A percentile compares a stretch with the other conserved stretches of the same genome.
Evolutionary conservation across 192 early-diverging fungal species (phyloP).

Genomic region (Spizellomyces sp.): DNA sequence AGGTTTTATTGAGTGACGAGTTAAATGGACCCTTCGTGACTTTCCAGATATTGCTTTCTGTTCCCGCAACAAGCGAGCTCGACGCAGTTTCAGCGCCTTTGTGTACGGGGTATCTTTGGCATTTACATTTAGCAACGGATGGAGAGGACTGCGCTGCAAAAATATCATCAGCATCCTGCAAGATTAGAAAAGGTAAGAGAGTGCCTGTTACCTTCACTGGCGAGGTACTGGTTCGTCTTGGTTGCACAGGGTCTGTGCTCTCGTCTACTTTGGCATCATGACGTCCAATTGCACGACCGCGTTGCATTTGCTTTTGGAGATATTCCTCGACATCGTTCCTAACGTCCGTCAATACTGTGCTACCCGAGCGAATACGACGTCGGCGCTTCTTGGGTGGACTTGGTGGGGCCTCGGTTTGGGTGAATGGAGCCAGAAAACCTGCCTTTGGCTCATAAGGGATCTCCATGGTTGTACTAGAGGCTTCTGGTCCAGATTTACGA

Average conservation of each 20-base stretch:
- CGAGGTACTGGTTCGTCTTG: not conserved
- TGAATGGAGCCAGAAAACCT: too few relatives aligned
- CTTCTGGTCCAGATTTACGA: not conserved
- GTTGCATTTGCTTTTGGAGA: not conserved
- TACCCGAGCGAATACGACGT: constrained; percentile 5
- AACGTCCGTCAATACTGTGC: constrained; percentile 11
- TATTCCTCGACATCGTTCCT: constrained; percentile 24
- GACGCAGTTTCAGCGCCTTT: constrained; percentile 20
- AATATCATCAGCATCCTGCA: not conserved
- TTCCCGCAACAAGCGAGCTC: constrained; percentile 13
- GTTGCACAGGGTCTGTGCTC: not conserved
- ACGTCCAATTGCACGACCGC: not conserved
- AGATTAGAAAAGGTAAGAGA: not conserved
- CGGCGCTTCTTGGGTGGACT: constrained; percentile 1
- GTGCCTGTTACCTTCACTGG: not conserved
- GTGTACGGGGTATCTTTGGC: constrained; percentile 29
- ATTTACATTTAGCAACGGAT: constrained; percentile 2
- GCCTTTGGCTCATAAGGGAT: not conserved
- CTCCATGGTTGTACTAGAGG: too few relatives aligned
- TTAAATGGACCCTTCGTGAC: too few relatives aligned
- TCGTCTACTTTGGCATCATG: not conserved
- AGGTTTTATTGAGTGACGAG: too few relatives aligned
- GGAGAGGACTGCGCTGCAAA: not conserved
- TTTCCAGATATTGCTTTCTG: too few relatives aligned
- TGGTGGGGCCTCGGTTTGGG: not conserved